A percentile compares a stretch with the other conserved stretches of the same genome.
These are phyloP conservation scores for Herpotrichia juniperi DNA, from an alignment of 2,329 filamentous ascomycete genomes.

Conservation along the genomic window DNA sequence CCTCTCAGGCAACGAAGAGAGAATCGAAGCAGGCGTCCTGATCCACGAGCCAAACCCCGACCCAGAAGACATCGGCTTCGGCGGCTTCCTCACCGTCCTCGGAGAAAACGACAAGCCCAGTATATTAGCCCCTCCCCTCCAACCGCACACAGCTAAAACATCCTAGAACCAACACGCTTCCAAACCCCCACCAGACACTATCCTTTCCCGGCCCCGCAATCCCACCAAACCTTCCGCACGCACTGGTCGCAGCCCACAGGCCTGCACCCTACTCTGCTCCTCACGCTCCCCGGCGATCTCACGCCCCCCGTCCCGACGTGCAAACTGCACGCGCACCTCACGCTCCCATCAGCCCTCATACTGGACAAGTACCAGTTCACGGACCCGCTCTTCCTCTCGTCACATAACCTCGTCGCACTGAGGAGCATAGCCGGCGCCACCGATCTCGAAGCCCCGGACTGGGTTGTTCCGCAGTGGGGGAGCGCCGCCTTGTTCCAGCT, in stretches of 20 bases:
- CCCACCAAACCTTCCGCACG: slow-evolving; percentile 69
- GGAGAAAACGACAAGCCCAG: slow-evolving; percentile 74
- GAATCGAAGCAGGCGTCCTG: slow-evolving; percentile 83
- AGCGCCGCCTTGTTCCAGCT: slow-evolving; percentile 79
- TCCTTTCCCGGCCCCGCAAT: slow-evolving; percentile 76
- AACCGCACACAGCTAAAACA: slow-evolving; percentile 4
- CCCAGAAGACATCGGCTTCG: slow-evolving; percentile 76
- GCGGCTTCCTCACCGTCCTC: slow-evolving; percentile 78
- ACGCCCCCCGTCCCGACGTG: slow-evolving; percentile 61
- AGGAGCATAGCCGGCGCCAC: slow-evolving; percentile 75
- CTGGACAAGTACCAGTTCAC: slow-evolving; percentile 85
- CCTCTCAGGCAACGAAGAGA: slow-evolving; percentile 48
- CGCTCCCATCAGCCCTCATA: slow-evolving; percentile 81
- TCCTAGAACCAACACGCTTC: slow-evolving; percentile 74
- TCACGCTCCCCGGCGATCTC: slow-evolving; percentile 64
- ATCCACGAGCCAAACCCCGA: slow-evolving; percentile 68
- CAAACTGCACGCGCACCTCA: slow-evolving; percentile 78
- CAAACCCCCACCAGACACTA: slow-evolving; percentile 84
- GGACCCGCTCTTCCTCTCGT: slow-evolving; percentile 76
- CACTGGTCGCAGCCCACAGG: slow-evolving; percentile 75
- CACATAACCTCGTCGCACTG: slow-evolving; percentile 76
- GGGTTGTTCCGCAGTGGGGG: slow-evolving; percentile 78
- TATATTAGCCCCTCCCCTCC: slow-evolving; percentile 35
- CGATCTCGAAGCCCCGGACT: slow-evolving; percentile 89
- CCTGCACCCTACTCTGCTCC: slow-evolving; percentile 81